Evolutionary conservation across 2,329 filamentous ascomycete genomes (phyloP), one percentile per base, ranked within the genome.

Genomic region (Clarireedia sp.): DNA sequence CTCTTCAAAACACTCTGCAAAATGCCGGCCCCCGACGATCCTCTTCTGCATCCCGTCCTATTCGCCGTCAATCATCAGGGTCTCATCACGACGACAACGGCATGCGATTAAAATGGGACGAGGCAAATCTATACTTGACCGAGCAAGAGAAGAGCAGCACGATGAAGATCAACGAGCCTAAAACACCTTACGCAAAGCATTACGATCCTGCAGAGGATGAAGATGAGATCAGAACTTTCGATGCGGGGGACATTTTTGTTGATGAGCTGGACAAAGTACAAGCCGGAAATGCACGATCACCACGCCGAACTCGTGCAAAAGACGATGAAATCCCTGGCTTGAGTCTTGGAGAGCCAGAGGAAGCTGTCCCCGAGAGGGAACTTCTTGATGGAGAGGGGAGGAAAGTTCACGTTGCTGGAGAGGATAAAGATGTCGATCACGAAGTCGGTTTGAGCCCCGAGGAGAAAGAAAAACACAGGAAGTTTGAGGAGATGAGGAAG

Each of bases 91-190:
- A 75, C 36, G 79, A 82, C 50, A 79, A 83, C 48, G 78, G 77
- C 56, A 85, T 81, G 57, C 86, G 88, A 60, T 85, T 99, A 63
- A 96, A 96, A 75, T 99, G 94, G 94, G 94, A 99, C 71, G 94
- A 99, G 75, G 94, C 89, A 46, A 99, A 99, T 69, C 80, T 99
- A 33, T 99, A 96, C 73, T 80, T 99, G 52, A 94, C 94, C 7
- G 94, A 99, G 74, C 92, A 97, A 72, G 90, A 97, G 73, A 91
- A 89, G 72, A 90, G 85, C 57, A 86, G 87, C 59, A 96, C 91
- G 57, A 99, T 99, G 94, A 99, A 97, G 78, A 99, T 99, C 62
- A 89, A 90, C 63, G 94, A 99, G 75, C 94, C 94, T 59, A 99
- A 99, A 79, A 99, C 94, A 7, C 94, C 94, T 4, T 99, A 92